These are phyloP conservation scores for Trypanosoma avium DNA, from an alignment of 208 protist species.

Conservation along the genomic window DNA sequence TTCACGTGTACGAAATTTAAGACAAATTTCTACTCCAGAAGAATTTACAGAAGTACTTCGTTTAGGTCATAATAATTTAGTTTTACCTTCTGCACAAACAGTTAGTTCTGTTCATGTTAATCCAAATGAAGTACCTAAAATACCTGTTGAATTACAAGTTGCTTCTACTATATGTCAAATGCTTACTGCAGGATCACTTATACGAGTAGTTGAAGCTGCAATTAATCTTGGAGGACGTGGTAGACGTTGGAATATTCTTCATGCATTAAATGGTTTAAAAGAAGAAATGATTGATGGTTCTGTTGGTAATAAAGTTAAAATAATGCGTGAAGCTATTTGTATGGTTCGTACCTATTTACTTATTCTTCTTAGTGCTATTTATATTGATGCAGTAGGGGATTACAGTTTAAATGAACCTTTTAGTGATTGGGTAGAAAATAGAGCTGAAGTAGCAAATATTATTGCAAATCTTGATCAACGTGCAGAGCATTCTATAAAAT, in stretches of 20 bases:
- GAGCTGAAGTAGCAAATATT: conserved; percentile 77
- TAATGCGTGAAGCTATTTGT: conserved; percentile 57
- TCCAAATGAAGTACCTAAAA: conserved; percentile 47
- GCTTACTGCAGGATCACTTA: conserved; percentile 73
- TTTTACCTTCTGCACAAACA: conserved; percentile 49
- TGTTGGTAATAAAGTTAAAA: conserved; percentile 53
- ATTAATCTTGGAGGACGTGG: conserved; percentile 69
- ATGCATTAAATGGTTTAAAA: conserved; percentile 70
- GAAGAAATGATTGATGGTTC: conserved; percentile 35
- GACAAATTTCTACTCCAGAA: conserved; percentile 35
- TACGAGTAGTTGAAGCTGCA: conserved; percentile 69
- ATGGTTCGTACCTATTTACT: conserved; percentile 81
- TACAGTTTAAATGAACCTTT: conserved; percentile 45
- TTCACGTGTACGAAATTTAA: conserved; percentile 43
- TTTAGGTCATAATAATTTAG: conserved; percentile 24
- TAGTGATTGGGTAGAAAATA: conserved; percentile 64
- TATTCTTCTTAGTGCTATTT: conserved; percentile 76
- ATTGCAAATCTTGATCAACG: conserved; percentile 66
- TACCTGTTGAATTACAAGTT: conserved; percentile 64
- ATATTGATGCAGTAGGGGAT: conserved; percentile 62
- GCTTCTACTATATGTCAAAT: conserved; percentile 89
- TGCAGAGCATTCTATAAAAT: conserved; percentile 67
- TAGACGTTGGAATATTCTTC: conserved; percentile 74
- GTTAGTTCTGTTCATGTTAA: conserved; percentile 32
- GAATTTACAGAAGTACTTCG: conserved; percentile 51